phyloP scores from a whole-genome alignment of 495 filamentous ascomycete genomes.

The Choiromyces venosus region DNA sequence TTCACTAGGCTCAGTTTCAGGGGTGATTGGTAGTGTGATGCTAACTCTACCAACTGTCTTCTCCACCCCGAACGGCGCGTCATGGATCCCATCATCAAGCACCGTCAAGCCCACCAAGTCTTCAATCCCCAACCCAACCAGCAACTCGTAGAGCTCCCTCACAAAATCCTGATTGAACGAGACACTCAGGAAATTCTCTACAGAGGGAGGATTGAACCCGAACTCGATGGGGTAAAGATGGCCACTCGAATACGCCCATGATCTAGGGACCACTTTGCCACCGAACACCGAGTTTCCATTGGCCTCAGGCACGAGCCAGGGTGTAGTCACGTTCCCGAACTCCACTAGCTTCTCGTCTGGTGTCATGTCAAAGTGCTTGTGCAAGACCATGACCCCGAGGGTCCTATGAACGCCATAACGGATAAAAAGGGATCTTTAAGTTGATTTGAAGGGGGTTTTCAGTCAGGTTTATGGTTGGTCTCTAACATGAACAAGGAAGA shows the following conservation, averaged over 20 bases:
- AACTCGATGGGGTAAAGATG: constrained; percentile 39
- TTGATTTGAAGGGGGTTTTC: neutral
- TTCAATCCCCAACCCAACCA: constrained; percentile 23
- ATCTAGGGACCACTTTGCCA: constrained; percentile 31
- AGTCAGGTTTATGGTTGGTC: neutral
- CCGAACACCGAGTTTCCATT: constrained; percentile 29
- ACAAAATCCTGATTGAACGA: constrained; percentile 30
- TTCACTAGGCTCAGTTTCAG: constrained; percentile 4
- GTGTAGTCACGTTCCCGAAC: constrained; percentile 32
- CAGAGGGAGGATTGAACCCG: constrained; percentile 25
- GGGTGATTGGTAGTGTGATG: constrained; percentile 28
- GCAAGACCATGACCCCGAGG: constrained; percentile 37
- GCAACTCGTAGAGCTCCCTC: constrained; percentile 28
- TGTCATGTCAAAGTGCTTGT: constrained; percentile 37
- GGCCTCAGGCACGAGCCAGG: constrained; percentile 25
- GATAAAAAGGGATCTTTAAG: constrained; percentile 31
- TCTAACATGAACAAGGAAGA: neutral
- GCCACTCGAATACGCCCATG: constrained; percentile 32
- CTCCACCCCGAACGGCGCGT: constrained; percentile 21
- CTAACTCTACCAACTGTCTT: constrained; percentile 39
- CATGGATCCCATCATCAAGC: constrained; percentile 24
- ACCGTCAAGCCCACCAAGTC: constrained; percentile 34
- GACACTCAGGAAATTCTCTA: constrained; percentile 21
- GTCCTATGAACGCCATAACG: constrained; percentile 26
- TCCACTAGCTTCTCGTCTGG: constrained; percentile 38